Base-by-base conservation (phyloP, 306 rosid species). In the Benincasa hispida region DNA sequence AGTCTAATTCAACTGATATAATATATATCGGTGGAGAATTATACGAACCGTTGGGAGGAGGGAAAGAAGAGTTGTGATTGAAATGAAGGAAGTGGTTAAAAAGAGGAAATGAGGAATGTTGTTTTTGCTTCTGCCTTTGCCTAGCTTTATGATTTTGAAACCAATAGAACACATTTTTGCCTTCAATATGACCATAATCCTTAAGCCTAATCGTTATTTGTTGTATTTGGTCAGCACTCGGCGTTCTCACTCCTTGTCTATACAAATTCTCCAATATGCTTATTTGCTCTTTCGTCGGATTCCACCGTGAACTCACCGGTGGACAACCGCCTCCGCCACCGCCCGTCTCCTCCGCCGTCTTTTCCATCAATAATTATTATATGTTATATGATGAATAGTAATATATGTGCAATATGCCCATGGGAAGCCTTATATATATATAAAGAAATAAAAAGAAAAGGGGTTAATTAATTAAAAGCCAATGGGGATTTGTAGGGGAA, bases 111-210 rank as follows among this genome's bases (percentile, higher is more conserved):
- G 67, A 5, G 6, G 67, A 51, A 63, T 82, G 12, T 91, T 91
- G 98, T 84, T 94, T 94, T 77, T 90, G 94, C 83, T 91, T 94
- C 91, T 94, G 97, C 76, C 97, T 80, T 34, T 88, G 92, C 66
- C 98, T 82, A 0, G 98, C 98, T 60, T 94, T 94, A 72, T 94
- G 98, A 84, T 94, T 91, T 80, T 94, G 98, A 83, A 94, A 94
- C 98, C 98, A 94, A 72, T 94, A 94, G 76, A 91, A 94, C 9
- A 94, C 98, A 82, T 94, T 94, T 83, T 94, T 94, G 5, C 96
- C 98, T 82, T 94, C 97, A 65, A 94, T 94, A 85, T 90, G 95
- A 27, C 98, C 96, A 24, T 80, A 90, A 39, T 48, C 82, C 56
- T 78, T 88, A 0, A 94, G 85, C 83, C 93, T 81, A 2, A 81